These are phyloP conservation scores for Ophiostoma sp. DNA, from an alignment of 2,329 filamentous ascomycete genomes.

Conservation along the genomic window DNA sequence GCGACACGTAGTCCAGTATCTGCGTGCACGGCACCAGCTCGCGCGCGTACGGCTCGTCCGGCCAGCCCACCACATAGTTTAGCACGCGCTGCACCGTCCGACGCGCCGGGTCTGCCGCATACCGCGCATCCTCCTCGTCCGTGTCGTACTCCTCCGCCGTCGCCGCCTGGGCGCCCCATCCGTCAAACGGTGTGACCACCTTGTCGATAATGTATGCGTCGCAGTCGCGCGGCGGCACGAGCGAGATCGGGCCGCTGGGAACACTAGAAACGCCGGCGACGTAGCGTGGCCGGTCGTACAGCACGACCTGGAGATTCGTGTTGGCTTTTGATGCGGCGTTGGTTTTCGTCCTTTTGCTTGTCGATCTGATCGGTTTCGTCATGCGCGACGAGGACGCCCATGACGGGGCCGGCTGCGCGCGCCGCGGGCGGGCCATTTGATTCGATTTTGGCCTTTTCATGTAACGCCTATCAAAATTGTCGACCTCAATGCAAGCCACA, in stretches of 20 bases:
- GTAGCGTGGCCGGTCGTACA: slow-evolving; percentile 37
- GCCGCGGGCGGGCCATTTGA: slow-evolving; percentile 13
- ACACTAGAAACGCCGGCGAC: slow-evolving; percentile 42
- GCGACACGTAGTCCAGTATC: slow-evolving; percentile 55
- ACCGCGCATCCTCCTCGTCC: slow-evolving; percentile 15
- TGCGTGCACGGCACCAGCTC: slow-evolving; percentile 42
- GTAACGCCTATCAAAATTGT: no score
- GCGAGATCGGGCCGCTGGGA: slow-evolving; percentile 41
- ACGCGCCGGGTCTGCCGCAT: slow-evolving; percentile 6
- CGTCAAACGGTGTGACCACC: slow-evolving; percentile 40
- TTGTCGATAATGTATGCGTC: slow-evolving; percentile 53
- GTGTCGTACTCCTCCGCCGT: slow-evolving; percentile 17
- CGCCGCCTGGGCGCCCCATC: slow-evolving; percentile 8
- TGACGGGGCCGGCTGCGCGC: neutral
- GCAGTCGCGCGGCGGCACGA: slow-evolving; percentile 47
- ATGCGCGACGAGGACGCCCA: slow-evolving; percentile 12
- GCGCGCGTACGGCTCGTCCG: slow-evolving; percentile 44
- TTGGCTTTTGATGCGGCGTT: neutral
- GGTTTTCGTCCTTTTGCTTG: neutral
- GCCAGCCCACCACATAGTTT: slow-evolving; percentile 52
- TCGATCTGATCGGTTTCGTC: neutral
- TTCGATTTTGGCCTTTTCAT: no score
- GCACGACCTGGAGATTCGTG: slow-evolving; percentile 31
- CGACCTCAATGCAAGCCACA: no score
- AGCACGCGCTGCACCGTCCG: slow-evolving; percentile 36